phyloP scores from a whole-genome alignment of 2,329 filamentous ascomycete species.

The Nemania sp. region DNA sequence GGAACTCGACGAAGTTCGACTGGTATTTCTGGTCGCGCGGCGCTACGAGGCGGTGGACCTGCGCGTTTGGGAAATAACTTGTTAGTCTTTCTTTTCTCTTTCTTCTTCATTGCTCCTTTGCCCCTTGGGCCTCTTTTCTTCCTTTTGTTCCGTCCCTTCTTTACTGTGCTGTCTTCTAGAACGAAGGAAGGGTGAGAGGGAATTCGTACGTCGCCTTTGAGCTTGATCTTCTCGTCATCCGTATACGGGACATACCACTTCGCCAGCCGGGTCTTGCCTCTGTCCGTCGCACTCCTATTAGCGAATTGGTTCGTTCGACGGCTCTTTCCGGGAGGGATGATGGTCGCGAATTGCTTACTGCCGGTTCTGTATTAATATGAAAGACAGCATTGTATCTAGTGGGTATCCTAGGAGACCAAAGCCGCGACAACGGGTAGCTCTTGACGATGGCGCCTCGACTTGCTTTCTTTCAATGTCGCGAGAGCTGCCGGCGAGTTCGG shows the following conservation, averaged over 20 bases:
- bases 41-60: constrained; percentile 96
- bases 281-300: constrained; percentile 11
- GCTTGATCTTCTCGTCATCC: constrained; percentile 98
- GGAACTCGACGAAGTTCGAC: constrained; percentile 97
- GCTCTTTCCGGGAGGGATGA: background rate
- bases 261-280: constrained; percentile 95
- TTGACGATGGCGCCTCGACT: constrained; percentile 4
- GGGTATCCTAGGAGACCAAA: background rate
- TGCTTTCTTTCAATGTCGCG: background rate
- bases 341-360: constrained; percentile 38
- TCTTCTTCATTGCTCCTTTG: background rate
- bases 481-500: background rate
- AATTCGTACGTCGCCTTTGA: constrained; percentile 84
- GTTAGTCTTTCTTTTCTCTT: background rate
- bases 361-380: constrained; percentile 49
- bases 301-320: background rate
- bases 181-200: constrained; percentile 1
- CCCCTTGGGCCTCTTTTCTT: background rate
- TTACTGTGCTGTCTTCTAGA: background rate
- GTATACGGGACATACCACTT: constrained; percentile 99
- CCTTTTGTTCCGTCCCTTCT: background rate
- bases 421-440: background rate
- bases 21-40: constrained; percentile 99
- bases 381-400: constrained; percentile 43
- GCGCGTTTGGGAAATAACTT: constrained; percentile 8